Evolutionary conservation across 495 filamentous ascomycete species (phyloP).

Genomic region (Echria macrotheca): DNA sequence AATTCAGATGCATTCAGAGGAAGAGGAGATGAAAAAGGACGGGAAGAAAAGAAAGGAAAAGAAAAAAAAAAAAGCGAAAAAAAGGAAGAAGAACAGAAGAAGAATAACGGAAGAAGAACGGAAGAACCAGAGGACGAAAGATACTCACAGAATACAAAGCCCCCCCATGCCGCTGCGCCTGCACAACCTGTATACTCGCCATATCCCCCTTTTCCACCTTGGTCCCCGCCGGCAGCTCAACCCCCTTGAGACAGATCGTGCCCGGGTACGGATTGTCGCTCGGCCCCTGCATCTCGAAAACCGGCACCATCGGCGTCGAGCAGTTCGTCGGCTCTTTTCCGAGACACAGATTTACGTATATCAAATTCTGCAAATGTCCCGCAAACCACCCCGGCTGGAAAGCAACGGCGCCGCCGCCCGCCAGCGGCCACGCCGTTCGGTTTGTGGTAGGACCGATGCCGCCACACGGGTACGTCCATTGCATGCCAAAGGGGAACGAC

Average conservation of each 20-base stretch:
- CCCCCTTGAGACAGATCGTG: constrained; percentile 75
- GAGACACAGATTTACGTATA: constrained; percentile 88
- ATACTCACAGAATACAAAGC: constrained; percentile 74
- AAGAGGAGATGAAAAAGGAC: too few species aligned
- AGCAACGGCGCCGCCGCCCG: constrained; percentile 65
- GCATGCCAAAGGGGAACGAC: constrained; percentile 80
- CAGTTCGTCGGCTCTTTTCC: constrained; percentile 81
- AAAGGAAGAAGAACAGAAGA: too few species aligned
- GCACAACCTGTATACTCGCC: constrained; percentile 85
- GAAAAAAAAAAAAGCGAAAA: too few species aligned
- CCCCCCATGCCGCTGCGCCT: constrained; percentile 77
- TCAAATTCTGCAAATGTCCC: constrained; percentile 70
- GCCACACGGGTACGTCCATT: constrained; percentile 93
- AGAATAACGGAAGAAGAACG: too few species aligned
- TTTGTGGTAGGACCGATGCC: constrained; percentile 71
- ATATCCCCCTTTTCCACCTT: constrained; percentile 70
- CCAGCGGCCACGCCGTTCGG: constrained; percentile 80
- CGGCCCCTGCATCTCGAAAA: constrained; percentile 78
- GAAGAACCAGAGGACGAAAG: too few species aligned
- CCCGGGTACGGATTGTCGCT: constrained; percentile 67
- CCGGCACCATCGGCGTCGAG: constrained; percentile 57
- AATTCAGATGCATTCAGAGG: too few species aligned
- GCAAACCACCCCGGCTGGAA: constrained; percentile 88
- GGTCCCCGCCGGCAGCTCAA: constrained; percentile 70
- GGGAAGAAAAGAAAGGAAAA: too few species aligned